phyloP scores from a whole-genome alignment of 2,329 filamentous ascomycete species.

The Periconia macrospinosa region DNA sequence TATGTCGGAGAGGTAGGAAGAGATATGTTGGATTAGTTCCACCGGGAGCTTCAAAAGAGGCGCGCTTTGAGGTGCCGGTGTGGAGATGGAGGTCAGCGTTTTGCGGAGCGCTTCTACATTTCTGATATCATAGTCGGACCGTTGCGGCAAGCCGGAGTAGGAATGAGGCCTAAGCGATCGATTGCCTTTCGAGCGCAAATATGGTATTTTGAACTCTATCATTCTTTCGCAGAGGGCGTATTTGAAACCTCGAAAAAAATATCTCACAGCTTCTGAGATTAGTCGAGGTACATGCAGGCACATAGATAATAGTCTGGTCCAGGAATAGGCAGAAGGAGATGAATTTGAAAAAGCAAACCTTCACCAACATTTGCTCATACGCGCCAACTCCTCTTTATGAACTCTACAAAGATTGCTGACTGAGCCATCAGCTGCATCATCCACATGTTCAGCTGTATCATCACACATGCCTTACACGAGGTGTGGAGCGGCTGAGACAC shows the following conservation, averaged over 20 bases:
- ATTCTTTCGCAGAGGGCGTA: not conserved
- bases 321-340: too few relatives aligned
- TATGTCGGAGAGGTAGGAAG: constrained; percentile 21
- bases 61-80: constrained; percentile 5
- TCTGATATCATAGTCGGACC: not conserved
- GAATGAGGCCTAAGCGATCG: not conserved
- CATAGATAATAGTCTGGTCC: too few relatives aligned
- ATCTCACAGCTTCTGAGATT: too few relatives aligned
- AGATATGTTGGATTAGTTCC: constrained; percentile 35
- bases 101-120: not conserved
- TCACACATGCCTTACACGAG: not conserved
- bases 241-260: too few relatives aligned
- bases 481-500: not conserved
- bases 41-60: constrained; percentile 28
- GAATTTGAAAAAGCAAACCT: not conserved
- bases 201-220: not conserved
- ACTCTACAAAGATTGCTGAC: not conserved
- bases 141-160: not conserved
- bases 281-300: too few relatives aligned
- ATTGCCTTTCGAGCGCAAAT: not conserved
- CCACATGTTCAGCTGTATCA: not conserved
- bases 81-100: not conserved
- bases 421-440: not conserved
- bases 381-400: not conserved
- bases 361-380: not conserved